Evolutionary conservation across 176 grass and related monocot species (phyloP).

Genomic region (Calamus simplicifolius): DNA sequence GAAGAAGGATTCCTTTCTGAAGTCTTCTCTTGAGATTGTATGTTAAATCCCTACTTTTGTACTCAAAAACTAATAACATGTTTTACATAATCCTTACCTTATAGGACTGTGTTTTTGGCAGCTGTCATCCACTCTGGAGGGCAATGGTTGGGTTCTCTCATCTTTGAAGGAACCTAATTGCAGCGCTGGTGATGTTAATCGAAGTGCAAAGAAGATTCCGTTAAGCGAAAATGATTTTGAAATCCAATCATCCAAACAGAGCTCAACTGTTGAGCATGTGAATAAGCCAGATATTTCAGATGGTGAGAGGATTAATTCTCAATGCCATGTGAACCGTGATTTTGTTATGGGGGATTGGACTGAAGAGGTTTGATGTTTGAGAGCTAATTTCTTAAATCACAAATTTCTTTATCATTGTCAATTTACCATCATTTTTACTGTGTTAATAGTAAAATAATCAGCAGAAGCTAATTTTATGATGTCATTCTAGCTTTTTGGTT

Average conservation of each 20-base stretch:
- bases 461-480: too few relatives aligned
- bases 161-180: slow-evolving; percentile 1
- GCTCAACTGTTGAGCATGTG: background rate
- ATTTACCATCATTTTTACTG: too few relatives aligned
- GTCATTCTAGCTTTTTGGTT: too few relatives aligned
- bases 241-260: too few relatives aligned
- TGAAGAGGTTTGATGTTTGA: slow-evolving; percentile 38
- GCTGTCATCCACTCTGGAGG: background rate
- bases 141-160: background rate
- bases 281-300: background rate
- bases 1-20: slow-evolving; percentile 24
- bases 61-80: background rate
- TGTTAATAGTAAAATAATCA: too few relatives aligned
- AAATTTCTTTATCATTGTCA: too few relatives aligned
- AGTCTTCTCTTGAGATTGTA: slow-evolving; percentile 50
- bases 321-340: background rate
- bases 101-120: background rate
- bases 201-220: background rate
- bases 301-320: slow-evolving; percentile 11
- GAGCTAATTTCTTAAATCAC: too few relatives aligned
- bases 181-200: background rate
- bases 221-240: background rate
- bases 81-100: slow-evolving; percentile 1
- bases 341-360: background rate
- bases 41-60: too few relatives aligned